Base-by-base conservation (phyloP, 192 early-diverging fungal species). In the Geranomyces variabilis region DNA sequence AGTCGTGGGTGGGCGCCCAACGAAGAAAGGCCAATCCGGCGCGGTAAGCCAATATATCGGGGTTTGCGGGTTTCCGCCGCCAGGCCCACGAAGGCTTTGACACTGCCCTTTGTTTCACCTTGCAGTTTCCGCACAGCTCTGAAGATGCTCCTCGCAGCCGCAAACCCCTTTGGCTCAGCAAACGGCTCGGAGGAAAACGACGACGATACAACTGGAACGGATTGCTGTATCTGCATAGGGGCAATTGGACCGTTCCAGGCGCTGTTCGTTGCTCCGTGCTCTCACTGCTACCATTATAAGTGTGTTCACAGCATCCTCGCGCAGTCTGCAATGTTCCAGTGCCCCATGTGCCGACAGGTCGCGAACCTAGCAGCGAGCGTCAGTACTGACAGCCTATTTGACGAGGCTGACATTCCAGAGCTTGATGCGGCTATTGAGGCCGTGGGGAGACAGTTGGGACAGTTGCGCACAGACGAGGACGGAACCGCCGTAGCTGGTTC, bases 281-380 rank as follows among this genome's bases (percentile, higher is more conserved):
- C 83, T 10, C 87, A 88, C 72, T 86, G 86, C 75, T 88, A 77
- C 66, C 87, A 88, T 61, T 88, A 79, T 78, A 88, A 88, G 59
- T 88, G 87, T 68, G 84, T 87, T 31, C 67, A 47, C 33, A 41
- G 66, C 24, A n/a, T 88, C 13, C 49, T 88, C 29, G 65, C 64
- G 28, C 79, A 81, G 60, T 82, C 80, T 5, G 73, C 76, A 28
- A 88, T 88, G 87, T 88, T 88, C 67, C 85, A 86, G 63, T 88
- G 87, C 62, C 87, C 87, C 21, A 63, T 88, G 67, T 88, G 87
- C 66, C 71, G 87, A 17, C 87, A 88, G 62, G 87, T 88, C 9
- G 87, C 87, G 1, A 88, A 88, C 57, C 73, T 88, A 14, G 78
- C 82, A 17, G 87, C 87, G 1, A 70, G 60, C 28, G 87, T 88